Evolutionary conservation across 805 yeast genomes (phyloP).

Genomic region (Candida chilensis): DNA sequence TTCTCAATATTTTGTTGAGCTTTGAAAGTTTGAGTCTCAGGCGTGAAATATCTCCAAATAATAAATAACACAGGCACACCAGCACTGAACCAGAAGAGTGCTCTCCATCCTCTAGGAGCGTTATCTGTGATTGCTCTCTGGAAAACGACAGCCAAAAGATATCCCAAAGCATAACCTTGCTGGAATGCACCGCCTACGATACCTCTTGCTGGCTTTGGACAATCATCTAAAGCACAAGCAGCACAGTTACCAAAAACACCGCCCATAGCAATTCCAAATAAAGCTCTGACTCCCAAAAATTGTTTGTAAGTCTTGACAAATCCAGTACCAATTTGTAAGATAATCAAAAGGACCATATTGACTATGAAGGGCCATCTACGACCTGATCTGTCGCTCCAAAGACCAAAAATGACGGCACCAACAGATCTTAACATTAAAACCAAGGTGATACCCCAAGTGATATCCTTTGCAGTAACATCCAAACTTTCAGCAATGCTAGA

Average conservation of each 20-base stretch:
- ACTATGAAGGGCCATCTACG: constrained; percentile 48
- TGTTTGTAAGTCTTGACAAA: constrained; percentile 47
- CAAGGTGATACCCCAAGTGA: constrained; percentile 54
- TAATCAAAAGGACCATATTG: constrained; percentile 35
- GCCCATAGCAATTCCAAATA: constrained; percentile 53
- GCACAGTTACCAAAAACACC: constrained; percentile 34
- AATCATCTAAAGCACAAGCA: constrained; percentile 31
- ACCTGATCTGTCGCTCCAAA: constrained; percentile 50
- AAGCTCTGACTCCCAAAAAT: constrained; percentile 53
- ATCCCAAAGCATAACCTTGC: constrained; percentile 58
- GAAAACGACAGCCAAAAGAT: constrained; percentile 56
- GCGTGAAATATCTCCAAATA: constrained; percentile 45
- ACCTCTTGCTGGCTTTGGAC: constrained; percentile 23
- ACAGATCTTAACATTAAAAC: constrained; percentile 62
- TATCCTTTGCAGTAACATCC: constrained; percentile 29
- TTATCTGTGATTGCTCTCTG: constrained; percentile 47
- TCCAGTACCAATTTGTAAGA: constrained; percentile 56
- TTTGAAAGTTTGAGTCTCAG: constrained; percentile 50
- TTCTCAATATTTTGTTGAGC: constrained; percentile 15
- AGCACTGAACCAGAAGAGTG: constrained; percentile 69
- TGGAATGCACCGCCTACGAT: constrained; percentile 53
- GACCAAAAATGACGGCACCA: constrained; percentile 57
- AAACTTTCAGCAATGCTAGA: constrained; percentile 39
- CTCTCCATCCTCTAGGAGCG: constrained; percentile 52
- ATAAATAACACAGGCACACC: constrained; percentile 54